Conservation (phyloP, 371 early-diverging fungal species). For the Mucor mucedo region DNA sequence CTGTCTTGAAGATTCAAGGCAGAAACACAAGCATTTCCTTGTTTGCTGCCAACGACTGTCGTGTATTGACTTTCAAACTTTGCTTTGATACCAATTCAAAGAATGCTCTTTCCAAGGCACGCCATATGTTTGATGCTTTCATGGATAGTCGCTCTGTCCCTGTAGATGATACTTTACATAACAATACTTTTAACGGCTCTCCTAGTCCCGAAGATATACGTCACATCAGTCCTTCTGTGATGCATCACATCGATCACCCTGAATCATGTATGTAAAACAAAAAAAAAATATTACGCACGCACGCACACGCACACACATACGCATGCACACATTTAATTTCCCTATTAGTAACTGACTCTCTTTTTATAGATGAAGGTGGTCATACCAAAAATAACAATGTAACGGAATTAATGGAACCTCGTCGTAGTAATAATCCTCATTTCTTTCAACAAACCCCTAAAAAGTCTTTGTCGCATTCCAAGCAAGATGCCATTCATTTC, state of each 20-base stretch:
- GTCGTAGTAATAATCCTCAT: constrained; percentile 3
- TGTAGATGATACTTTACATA: constrained; percentile 28
- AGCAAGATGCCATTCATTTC: constrained; percentile 1
- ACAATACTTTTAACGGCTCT: constrained; percentile 24
- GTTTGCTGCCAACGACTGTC: constrained; percentile 12
- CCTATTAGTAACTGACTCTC: neutral
- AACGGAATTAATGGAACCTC: constrained; percentile 5
- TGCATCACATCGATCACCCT: constrained; percentile 35
- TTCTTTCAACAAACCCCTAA: constrained; percentile 6
- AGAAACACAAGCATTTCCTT: constrained; percentile 4
- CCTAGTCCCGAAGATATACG: constrained; percentile 28
- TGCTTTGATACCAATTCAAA: constrained; percentile 27
- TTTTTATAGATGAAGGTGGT: constrained; percentile 20
- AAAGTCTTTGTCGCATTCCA: neutral
- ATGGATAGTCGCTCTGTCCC: constrained; percentile 30
- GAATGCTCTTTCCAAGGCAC: constrained; percentile 14
- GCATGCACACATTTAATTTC: neutral
- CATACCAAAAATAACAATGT: constrained; percentile 7
- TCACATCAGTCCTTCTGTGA: constrained; percentile 34
- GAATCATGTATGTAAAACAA: constrained; percentile 28
- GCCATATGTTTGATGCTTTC: constrained; percentile 27
- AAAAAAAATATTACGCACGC: neutral
- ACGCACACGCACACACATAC: neutral
- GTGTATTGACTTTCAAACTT: constrained; percentile 25
- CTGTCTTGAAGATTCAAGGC: constrained; percentile 18